phyloP scores from a whole-genome alignment of 441 rosid genomes.

The Populus trichocarpa region DNA sequence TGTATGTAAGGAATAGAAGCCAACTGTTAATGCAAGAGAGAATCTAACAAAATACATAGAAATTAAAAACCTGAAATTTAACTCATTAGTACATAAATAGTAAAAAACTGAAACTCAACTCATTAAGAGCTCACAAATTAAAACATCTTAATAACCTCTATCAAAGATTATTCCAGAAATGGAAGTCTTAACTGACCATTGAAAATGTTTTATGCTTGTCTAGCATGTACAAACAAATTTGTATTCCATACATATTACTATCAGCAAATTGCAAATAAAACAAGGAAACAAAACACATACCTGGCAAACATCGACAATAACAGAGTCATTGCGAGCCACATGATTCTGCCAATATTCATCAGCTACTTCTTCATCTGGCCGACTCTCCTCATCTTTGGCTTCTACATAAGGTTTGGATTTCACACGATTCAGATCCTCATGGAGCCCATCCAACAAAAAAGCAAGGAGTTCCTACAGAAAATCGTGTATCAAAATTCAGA shows the following conservation, averaged over 20 bases:
- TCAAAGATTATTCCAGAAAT: not conserved
- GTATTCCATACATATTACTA: not conserved
- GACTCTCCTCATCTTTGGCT: constrained; percentile 56
- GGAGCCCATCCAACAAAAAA: constrained; percentile 78
- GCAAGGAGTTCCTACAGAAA: constrained; percentile 58
- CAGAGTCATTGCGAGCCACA: constrained; percentile 61
- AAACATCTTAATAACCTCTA: not conserved
- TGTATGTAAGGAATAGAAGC: not conserved
- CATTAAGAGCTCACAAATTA: not conserved
- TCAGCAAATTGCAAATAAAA: constrained; percentile 1
- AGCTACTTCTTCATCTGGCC: constrained; percentile 59
- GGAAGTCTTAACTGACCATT: not conserved
- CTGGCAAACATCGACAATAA: constrained; percentile 59
- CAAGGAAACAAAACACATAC: constrained; percentile 22
- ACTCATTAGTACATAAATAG: not conserved
- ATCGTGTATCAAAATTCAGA: not conserved
- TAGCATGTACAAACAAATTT: not conserved
- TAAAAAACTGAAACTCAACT: not conserved
- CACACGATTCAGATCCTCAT: constrained; percentile 80
- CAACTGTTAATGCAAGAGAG: not conserved
- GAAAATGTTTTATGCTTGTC: not conserved
- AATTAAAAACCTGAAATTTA: not conserved
- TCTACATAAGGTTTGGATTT: constrained; percentile 67
- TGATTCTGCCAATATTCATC: constrained; percentile 68
- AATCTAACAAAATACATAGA: not conserved